These are phyloP conservation scores for Glycine latifolia DNA, from an alignment of 306 rosid species.

Conservation along the genomic window DNA sequence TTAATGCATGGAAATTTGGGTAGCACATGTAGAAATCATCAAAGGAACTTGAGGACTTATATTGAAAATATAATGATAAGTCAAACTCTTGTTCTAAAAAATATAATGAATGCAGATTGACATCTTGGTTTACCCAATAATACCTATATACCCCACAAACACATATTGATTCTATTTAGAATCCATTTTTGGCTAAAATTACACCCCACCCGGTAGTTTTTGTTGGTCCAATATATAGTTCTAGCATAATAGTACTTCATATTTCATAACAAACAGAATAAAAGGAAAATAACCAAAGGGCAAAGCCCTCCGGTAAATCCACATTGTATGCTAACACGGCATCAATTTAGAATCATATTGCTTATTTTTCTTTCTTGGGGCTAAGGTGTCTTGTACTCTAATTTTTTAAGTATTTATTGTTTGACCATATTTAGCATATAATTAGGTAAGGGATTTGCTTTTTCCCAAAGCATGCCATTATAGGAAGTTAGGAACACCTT, in stretches of 20 bases:
- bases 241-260: background rate
- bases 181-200: background rate
- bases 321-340: background rate
- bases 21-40: background rate
- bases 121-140: slow-evolving; percentile 9
- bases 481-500: slow-evolving; percentile 38
- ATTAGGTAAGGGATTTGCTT: slow-evolving; percentile 54
- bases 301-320: background rate
- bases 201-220: slow-evolving; percentile 7
- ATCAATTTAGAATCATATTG: slow-evolving; percentile 32
- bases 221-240: background rate
- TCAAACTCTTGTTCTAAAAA: background rate
- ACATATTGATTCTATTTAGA: background rate
- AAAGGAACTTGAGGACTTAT: slow-evolving; percentile 3
- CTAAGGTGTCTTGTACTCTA: slow-evolving; percentile 17
- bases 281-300: background rate
- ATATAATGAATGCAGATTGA: slow-evolving; percentile 10
- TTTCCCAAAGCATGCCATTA: slow-evolving; percentile 48
- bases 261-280: slow-evolving; percentile 8
- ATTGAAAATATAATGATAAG: slow-evolving; percentile 12
- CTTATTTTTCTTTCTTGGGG: slow-evolving; percentile 17
- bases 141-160: background rate
- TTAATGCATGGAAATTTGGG: slow-evolving; percentile 4
- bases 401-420: background rate
- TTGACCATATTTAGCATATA: slow-evolving; percentile 23